Evolutionary conservation across 2,329 filamentous ascomycete species (phyloP), one percentile per base, ranked within the genome.

Genomic region (Fusarium praegraminearum): DNA sequence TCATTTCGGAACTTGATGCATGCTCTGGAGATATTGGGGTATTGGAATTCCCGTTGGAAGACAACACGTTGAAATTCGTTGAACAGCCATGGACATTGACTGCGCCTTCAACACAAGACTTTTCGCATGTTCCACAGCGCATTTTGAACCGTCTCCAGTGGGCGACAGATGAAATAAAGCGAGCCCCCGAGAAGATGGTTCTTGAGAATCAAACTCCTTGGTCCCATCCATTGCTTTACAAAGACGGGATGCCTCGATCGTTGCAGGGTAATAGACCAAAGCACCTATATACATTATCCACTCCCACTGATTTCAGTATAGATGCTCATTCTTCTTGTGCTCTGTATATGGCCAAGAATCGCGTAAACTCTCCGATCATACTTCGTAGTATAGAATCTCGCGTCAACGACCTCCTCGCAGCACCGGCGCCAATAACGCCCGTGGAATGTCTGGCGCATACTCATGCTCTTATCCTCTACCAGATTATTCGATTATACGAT

Each of bases 301-400:
- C 26, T 16, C 22, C 36, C 30, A 52, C 57, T 52, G 69, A 69
- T 15, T 2, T 22, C n/a, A 2, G 28, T 16, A 15, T 49, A 86
- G 86, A 88, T 66, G 85, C 84, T 0, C 78, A 84, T 62, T 81
- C 85, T 6, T 82, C 83, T 28, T 88, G 86, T 71, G 84, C 85
- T 2, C 75, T 89, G 1, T 86, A 86, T 68, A 76, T 84, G 44
- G 78, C 83, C 12, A 86, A 83, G 65, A 88, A 84, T 47, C 65
- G 79, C 1, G 70, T 73, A 20, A 89, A 89, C 67, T 75, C 80
- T 0, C 77, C 80, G 12, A 74, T 86, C 26, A 82, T 89, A n/a
- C 76, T 84, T 22, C 80, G 82, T 3, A 81, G 82, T 45, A 83
- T 89, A 58, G 81, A 83, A 18, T 76, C 78, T 24, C 82, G 81